These are phyloP conservation scores for Quercus phellos DNA, from an alignment of 331 rosid species.

Conservation along the genomic window DNA sequence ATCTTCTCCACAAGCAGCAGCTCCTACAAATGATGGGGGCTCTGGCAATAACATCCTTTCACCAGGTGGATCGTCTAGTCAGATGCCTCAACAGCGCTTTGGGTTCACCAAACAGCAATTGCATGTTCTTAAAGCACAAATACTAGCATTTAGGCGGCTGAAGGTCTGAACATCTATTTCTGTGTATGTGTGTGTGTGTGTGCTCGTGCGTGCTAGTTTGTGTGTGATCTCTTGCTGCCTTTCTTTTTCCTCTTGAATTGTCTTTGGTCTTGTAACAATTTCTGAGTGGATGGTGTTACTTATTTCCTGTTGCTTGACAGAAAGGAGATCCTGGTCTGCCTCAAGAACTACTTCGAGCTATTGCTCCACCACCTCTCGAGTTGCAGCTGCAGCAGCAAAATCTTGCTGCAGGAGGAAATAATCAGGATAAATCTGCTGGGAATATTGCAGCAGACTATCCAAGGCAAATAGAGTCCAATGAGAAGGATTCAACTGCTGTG, in stretches of 20 bases:
- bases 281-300: slow-evolving; percentile 10
- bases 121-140: slow-evolving; percentile 98
- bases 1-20: slow-evolving; percentile 56
- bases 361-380: slow-evolving; percentile 85
- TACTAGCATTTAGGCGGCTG: slow-evolving; percentile 93
- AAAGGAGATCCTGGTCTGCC: slow-evolving; percentile 97
- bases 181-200: neutral
- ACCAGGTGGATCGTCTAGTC: slow-evolving; percentile 54
- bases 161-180: slow-evolving; percentile 50
- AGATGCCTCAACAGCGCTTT: slow-evolving; percentile 45
- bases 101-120: slow-evolving; percentile 90
- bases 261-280: neutral
- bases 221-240: neutral
- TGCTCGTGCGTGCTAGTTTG: neutral
- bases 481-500: slow-evolving; percentile 49
- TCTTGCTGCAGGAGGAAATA: slow-evolving; percentile 52
- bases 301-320: slow-evolving; percentile 45
- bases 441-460: slow-evolving; percentile 44
- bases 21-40: slow-evolving; percentile 53
- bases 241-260: neutral
- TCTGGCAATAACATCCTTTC: slow-evolving; percentile 41
- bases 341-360: slow-evolving; percentile 92
- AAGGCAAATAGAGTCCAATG: slow-evolving; percentile 50
- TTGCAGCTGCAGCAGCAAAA: slow-evolving; percentile 55
- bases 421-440: slow-evolving; percentile 62